Conservation (phyloP, 257 asterid genomes). For the Solanum bukasovii region DNA sequence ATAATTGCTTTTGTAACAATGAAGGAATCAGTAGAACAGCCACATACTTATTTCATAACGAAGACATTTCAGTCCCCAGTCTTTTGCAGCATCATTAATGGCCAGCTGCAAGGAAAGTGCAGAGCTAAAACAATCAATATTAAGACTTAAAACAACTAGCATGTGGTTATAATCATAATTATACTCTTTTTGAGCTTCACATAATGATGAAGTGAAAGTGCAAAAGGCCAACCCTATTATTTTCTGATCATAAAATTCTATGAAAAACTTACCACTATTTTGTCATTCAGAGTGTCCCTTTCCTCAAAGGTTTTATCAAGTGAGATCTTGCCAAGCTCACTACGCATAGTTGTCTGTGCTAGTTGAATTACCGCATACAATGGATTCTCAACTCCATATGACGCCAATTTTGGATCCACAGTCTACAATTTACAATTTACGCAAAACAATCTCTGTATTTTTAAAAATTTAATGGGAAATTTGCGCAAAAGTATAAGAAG, state of each 20-base stretch:
- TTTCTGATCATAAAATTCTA: not conserved
- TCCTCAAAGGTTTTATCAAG: slow-evolving; percentile 93
- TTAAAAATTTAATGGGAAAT: not conserved
- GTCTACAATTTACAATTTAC: slow-evolving; percentile 28
- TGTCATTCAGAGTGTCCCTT: slow-evolving; percentile 70
- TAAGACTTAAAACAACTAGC: not conserved
- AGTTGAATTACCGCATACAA: slow-evolving; percentile 73
- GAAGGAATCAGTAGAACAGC: not conserved
- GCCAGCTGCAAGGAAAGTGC: not conserved
- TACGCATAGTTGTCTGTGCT: slow-evolving; percentile 92
- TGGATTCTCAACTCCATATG: slow-evolving; percentile 89
- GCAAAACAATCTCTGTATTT: not conserved
- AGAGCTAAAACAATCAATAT: not conserved
- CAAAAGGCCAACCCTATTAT: not conserved
- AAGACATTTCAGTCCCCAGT: slow-evolving; percentile 5
- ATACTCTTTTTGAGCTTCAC: not conserved
- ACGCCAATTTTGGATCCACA: slow-evolving; percentile 83
- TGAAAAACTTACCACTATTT: slow-evolving; percentile 62
- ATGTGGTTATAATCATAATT: not conserved
- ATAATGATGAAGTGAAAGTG: not conserved
- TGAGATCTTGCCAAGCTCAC: slow-evolving; percentile 92
- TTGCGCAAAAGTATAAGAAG: not conserved
- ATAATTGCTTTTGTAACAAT: not conserved
- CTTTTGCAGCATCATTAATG: not conserved
- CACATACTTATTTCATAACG: not conserved